Base-by-base conservation (phyloP, 257 asterid species). In the Petunia axillaris region DNA sequence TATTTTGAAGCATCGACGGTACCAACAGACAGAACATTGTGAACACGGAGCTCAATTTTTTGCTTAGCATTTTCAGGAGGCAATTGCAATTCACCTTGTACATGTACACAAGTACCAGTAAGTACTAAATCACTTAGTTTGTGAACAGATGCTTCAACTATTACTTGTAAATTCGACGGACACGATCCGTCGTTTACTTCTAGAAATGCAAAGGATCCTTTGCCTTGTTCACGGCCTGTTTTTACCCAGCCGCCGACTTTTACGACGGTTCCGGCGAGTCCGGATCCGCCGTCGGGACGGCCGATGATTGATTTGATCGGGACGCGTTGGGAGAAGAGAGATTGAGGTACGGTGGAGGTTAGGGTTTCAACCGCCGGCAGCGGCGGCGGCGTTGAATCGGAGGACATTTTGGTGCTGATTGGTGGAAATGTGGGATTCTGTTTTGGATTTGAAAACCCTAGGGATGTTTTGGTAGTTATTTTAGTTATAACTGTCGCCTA, bases 241-340 rank as follows among this genome's bases (percentile, higher is more conserved):
- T 91, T 93, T 37, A 95, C 99, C 99, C 97, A 92, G 53, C 99
- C 99, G 0, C 98, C 98, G 76, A 95, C 88, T 13, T 88, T 85
- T 64, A 89, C 90, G 8, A 84, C 87, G 80, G 85, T 88, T 1
- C 97, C 98, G 0, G 93, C 89, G 60, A 95, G 86, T 1, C 93
- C 94, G 2, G 92, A 89, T 8, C 99, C 98, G 59, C 89, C 92
- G 77, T 95, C 99, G 37, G 90, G 78, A 5, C 94, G 90, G 60
- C 88, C 54, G n/a, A 95, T 75, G n/a, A 95, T 92, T 2, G 94
- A 90, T 2, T 84, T 83, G 86, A 95, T 92, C 65, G 81, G 88
- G 44, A 93, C 98, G n/a, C 98, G 97, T 53, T 92, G 93, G 2
- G 97, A 91, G 82, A 95, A 95, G 52, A 89, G 77, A 37, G 95